phyloP scores from a whole-genome alignment of 2,329 filamentous ascomycete genomes.

The Pseudogymnoascus sp. region DNA sequence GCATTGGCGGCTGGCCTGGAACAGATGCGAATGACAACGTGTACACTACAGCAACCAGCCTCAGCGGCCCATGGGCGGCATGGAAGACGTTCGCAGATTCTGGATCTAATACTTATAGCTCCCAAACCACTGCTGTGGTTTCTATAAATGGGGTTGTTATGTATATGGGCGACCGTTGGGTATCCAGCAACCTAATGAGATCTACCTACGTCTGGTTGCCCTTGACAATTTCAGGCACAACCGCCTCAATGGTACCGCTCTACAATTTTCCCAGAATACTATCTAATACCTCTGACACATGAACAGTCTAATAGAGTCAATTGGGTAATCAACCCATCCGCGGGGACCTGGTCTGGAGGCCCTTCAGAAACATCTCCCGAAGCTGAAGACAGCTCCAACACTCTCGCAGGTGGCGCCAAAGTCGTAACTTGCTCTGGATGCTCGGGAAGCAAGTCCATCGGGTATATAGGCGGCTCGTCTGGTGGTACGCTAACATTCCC shows the following conservation, averaged over 20 bases:
- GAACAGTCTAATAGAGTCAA: constrained; percentile 43
- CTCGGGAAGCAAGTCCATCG: constrained; percentile 42
- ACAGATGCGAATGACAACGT: constrained; percentile 60
- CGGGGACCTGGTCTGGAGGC: constrained; percentile 38
- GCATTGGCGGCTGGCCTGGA: too few relatives aligned
- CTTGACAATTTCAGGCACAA: constrained; percentile 45
- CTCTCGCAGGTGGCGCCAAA: constrained; percentile 40
- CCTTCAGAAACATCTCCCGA: constrained; percentile 44
- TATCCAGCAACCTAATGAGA: constrained; percentile 49
- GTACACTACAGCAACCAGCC: constrained; percentile 51
- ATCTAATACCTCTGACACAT: constrained; percentile 2
- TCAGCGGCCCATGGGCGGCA: constrained; percentile 54
- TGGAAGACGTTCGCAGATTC: constrained; percentile 53
- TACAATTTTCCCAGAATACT: not conserved
- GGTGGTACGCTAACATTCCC: constrained; percentile 43
- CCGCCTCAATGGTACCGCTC: constrained; percentile 37
- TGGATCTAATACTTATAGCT: constrained; percentile 51
- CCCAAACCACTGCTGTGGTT: constrained; percentile 56
- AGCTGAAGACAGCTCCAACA: constrained; percentile 39
- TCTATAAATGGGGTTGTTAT: constrained; percentile 31
- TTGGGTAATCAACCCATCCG: constrained; percentile 44
- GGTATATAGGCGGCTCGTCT: constrained; percentile 47
- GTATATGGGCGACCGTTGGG: constrained; percentile 63
- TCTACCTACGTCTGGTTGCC: constrained; percentile 63
- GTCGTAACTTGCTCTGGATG: constrained; percentile 44